These are phyloP conservation scores for Colletotrichum liaoningense DNA, from an alignment of 2,329 filamentous ascomycete genomes.

Conservation along the genomic window DNA sequence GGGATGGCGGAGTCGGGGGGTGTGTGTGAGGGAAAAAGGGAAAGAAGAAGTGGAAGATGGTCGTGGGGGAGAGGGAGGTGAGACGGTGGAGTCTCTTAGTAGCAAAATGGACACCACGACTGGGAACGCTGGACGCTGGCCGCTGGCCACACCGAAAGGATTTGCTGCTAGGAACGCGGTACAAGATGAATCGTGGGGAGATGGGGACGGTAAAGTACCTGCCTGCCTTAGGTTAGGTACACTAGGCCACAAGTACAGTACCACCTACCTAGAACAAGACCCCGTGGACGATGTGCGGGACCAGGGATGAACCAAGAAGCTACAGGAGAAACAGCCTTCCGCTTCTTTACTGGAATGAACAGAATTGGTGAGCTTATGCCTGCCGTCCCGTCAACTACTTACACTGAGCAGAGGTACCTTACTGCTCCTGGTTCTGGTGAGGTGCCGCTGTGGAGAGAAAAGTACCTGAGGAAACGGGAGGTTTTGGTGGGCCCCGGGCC, in stretches of 20 bases:
- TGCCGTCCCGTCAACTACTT: neutral
- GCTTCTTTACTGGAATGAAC: constrained; percentile 12
- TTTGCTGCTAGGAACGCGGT: neutral
- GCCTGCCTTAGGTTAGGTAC: no score
- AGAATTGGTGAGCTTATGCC: constrained; percentile 4
- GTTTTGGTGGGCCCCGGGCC: neutral
- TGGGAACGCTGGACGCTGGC: neutral
- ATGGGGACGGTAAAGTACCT: neutral
- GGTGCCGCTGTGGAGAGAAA: constrained; percentile 1
- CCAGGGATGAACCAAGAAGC: constrained; percentile 8
- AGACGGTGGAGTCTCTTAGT: constrained; percentile 31
- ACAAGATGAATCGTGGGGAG: neutral
- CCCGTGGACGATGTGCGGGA: constrained; percentile 25
- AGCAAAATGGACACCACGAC: neutral
- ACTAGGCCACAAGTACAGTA: neutral
- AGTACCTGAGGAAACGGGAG: neutral
- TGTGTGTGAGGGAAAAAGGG: constrained; percentile 33
- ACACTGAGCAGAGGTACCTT: neutral
- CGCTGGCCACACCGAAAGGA: neutral
- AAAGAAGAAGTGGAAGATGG: constrained; percentile 28
- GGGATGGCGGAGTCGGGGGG: neutral
- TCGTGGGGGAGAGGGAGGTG: constrained; percentile 19
- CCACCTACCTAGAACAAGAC: constrained; percentile 2
- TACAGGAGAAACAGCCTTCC: constrained; percentile 26
- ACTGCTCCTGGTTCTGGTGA: neutral